A percentile compares a stretch with the other conserved stretches of the same genome.
phyloP scores from a whole-genome alignment of 768 basidiomycete species.

The Phlebiopsis flavidoalba region DNA sequence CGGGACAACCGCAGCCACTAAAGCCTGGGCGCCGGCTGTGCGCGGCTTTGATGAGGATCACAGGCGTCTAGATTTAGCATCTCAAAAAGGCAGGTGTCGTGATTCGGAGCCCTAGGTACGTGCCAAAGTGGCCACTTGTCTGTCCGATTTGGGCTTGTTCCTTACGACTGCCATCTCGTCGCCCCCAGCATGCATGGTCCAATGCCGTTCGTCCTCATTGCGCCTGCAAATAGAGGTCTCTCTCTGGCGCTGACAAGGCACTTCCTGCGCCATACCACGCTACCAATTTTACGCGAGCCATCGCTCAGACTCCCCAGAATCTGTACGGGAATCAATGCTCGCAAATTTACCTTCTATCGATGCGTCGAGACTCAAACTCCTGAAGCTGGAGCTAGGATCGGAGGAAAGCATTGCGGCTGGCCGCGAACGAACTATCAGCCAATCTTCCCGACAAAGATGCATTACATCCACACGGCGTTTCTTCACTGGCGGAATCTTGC shows the following conservation, averaged over 20 bases:
- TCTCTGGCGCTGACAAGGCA: slow-evolving; percentile 51
- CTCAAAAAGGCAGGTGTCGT: neutral
- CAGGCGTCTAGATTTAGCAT: neutral
- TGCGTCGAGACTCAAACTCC: slow-evolving; percentile 38
- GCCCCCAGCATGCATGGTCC: neutral
- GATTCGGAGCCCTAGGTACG: neutral
- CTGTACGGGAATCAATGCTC: slow-evolving; percentile 38
- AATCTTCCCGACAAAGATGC: slow-evolving; percentile 23
- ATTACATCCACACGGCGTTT: slow-evolving; percentile 50
- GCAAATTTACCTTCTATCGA: slow-evolving; percentile 37
- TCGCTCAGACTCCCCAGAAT: slow-evolving; percentile 32
- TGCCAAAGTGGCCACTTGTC: neutral
- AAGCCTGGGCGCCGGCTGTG: neutral
- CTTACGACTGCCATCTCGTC: neutral
- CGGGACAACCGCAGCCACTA: neutral
- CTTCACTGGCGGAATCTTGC: slow-evolving; percentile 49
- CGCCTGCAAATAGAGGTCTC: slow-evolving; percentile 53
- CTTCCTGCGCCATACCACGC: slow-evolving; percentile 42
- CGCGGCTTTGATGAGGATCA: neutral
- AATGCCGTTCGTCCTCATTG: slow-evolving; percentile 44
- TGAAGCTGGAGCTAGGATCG: slow-evolving; percentile 46
- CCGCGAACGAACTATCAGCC: slow-evolving; percentile 35
- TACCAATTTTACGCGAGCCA: slow-evolving; percentile 55
- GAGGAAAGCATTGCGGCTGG: slow-evolving; percentile 46
- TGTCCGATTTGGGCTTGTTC: neutral